These are phyloP conservation scores for Camellia japonica DNA, from an alignment of 148 eudicot genomes.

Conservation along the genomic window DNA sequence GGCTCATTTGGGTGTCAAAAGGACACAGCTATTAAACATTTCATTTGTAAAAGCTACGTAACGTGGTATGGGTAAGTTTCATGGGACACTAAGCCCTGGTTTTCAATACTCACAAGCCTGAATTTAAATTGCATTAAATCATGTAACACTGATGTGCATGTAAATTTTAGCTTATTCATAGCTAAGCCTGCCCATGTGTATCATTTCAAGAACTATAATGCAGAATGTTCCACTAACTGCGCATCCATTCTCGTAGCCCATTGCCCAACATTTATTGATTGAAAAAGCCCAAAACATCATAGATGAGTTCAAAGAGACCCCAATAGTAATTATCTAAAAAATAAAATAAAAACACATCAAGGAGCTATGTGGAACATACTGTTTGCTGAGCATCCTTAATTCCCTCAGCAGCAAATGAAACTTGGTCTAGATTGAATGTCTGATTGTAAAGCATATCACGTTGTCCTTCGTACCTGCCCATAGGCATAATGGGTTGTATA, in stretches of 20 bases:
- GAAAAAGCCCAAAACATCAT: neutral
- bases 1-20: neutral
- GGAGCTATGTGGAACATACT: conserved; percentile 42
- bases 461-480: conserved; percentile 90
- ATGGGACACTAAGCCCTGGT: neutral
- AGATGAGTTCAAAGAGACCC: neutral
- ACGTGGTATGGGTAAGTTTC: neutral
- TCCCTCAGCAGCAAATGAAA: conserved; percentile 90
- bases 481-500: neutral
- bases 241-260: neutral
- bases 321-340: neutral
- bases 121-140: neutral
- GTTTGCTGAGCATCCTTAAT: conserved; percentile 98
- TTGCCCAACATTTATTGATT: neutral
- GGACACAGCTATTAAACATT: neutral
- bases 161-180: neutral
- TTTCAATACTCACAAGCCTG: neutral
- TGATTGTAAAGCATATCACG: conserved; percentile 98
- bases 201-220: neutral
- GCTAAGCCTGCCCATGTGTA: neutral
- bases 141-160: neutral
- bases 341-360: neutral
- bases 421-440: conserved; percentile 96
- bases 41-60: neutral
- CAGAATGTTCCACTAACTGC: neutral